Base-by-base conservation (phyloP, 129 eudicot species). In the Escallonia herrerae region DNA sequence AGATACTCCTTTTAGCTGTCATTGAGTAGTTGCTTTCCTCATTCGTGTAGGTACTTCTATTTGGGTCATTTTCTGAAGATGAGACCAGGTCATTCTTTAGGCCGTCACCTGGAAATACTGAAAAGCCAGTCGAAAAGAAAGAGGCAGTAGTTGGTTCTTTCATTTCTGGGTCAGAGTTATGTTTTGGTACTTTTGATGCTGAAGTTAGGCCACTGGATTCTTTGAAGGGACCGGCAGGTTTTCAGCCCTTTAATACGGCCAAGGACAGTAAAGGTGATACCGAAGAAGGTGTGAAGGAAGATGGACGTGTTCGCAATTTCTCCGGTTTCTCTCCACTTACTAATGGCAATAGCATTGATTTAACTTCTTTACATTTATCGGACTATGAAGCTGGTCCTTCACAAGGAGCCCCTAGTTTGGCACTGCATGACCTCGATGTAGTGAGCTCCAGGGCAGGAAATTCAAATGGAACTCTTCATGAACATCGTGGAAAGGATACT, bases 31-130 rank as follows among this genome's bases (percentile, higher is more conserved):
- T 60, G 11, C 41, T n/a, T 54, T 45, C 43, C 40, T 76, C 13
- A 15, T 15, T 61, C 15, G 40, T 72, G 46, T 74, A 93, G 98
- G 80, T 86, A 40, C 48, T 93, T 59, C 15, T 93, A 64, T 93
- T 93, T 62, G 98, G 98, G 62, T 88, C 98, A 8, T 93, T 93
- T 74, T 85, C 96, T 41, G 98, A 88, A 77, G 96, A 85, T 67
- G 98, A 93, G 74, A 83, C 82, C 65, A 81, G 59, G 70, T 79
- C 91, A 64, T 80, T 67, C 71, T 68, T 79, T 52, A 69, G 73
- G 13, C 73, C 73, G 75, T 81, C 82, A 43, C 71, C 86, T 51
- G 51, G 37, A 55, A 71, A 48, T 10, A 8, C 64, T 63, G 65
- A 64, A 61, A 74, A 55, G 22, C 63, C 68, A 1, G 63, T 52